Conservation (phyloP, 202 grass and related monocot genomes). For the Cymbopogon flexuosus region DNA sequence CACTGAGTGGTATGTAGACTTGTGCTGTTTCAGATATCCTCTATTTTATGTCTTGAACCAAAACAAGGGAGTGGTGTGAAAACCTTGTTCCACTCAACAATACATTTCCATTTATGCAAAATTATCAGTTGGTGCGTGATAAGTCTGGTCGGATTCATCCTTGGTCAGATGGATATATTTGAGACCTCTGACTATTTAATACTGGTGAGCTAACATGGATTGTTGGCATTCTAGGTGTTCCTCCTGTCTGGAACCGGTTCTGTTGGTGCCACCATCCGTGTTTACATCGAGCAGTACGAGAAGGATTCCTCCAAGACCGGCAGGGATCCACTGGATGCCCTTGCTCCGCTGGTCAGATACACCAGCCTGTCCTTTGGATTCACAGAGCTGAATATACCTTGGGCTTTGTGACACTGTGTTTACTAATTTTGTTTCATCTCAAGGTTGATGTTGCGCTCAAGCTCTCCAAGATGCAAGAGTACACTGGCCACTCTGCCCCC, state of each 20-base stretch:
- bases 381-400: neutral
- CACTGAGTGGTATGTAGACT: slow-evolving; percentile 61
- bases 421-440: slow-evolving; percentile 7
- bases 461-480: slow-evolving; percentile 83
- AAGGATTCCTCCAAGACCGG: slow-evolving; percentile 74
- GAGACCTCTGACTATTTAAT: neutral
- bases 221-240: slow-evolving; percentile 62
- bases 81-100: neutral
- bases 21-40: neutral
- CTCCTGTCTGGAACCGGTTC: slow-evolving; percentile 93
- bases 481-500: slow-evolving; percentile 78
- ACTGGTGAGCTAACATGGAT: slow-evolving; percentile 24
- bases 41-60: neutral
- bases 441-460: slow-evolving; percentile 84
- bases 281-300: slow-evolving; percentile 98
- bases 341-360: slow-evolving; percentile 68
- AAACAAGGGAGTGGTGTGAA: neutral
- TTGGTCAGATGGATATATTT: neutral
- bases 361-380: neutral
- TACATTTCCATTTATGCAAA: neutral
- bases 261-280: slow-evolving; percentile 81
- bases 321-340: slow-evolving; percentile 81
- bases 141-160: neutral
- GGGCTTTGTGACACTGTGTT: neutral
- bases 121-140: neutral